A percentile compares a stretch with the other conserved stretches of the same genome.
Evolutionary conservation across 495 filamentous ascomycete genomes (phyloP).

Genomic region (Monascus purpureus): DNA sequence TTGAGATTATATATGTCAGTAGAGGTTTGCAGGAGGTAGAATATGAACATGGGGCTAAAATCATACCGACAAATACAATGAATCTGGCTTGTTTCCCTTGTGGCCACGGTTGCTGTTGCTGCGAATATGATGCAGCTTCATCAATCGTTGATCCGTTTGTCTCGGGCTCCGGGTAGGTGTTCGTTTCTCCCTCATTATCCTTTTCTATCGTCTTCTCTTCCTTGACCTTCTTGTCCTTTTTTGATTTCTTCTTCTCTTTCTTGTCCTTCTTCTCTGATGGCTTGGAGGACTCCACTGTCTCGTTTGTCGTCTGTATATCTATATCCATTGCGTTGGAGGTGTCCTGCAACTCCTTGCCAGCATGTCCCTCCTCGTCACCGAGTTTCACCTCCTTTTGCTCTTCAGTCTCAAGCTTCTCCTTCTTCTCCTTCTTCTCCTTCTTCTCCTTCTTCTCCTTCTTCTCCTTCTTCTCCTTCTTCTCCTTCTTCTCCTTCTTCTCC

Average conservation of each 20-base stretch:
- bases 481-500: conserved; percentile 5
- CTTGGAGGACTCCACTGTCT: not conserved
- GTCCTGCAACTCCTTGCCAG: not conserved
- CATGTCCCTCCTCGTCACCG: not conserved
- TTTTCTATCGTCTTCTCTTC: conserved; percentile 3
- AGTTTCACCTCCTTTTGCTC: conserved; percentile 2
- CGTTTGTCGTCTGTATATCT: not conserved
- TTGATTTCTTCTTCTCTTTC: conserved; percentile 10
- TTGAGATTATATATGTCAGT: conserved; percentile 7
- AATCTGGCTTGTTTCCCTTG: conserved; percentile 39
- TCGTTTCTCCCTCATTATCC: conserved; percentile 5
- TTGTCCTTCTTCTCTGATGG: conserved; percentile 7
- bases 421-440: conserved; percentile 9
- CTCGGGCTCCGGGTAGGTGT: conserved; percentile 8
- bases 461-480: conserved; percentile 8
- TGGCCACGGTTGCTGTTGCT: conserved; percentile 4
- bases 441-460: conserved; percentile 11
- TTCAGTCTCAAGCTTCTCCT: conserved; percentile 7
- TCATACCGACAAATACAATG: conserved; percentile 69
- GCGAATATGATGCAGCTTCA: conserved; percentile 2
- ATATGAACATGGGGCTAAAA: not conserved
- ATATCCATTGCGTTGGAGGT: not conserved
- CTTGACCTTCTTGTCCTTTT: conserved; percentile 8
- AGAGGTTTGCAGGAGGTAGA: conserved; percentile 1
- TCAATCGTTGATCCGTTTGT: conserved; percentile 8